Evolutionary conservation across 2,329 filamentous ascomycete species (phyloP).

Genomic region (Blastomyces parvus): DNA sequence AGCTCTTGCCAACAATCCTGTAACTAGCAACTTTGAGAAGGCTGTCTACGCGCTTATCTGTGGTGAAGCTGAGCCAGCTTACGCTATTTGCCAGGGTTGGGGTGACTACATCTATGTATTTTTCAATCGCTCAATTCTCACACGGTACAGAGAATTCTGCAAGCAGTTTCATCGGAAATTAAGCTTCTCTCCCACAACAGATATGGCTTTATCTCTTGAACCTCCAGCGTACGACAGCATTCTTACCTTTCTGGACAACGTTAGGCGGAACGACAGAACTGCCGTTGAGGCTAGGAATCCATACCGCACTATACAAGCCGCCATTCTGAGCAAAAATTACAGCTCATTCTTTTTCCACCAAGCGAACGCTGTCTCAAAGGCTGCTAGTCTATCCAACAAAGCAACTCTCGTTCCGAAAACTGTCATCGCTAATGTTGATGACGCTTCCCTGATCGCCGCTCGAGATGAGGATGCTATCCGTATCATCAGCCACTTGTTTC

Average conservation of each 20-base stretch:
- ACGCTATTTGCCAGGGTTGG: constrained; percentile 67
- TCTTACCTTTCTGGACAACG: constrained; percentile 30
- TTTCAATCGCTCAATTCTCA: constrained; percentile 75
- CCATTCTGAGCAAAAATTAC: constrained; percentile 35
- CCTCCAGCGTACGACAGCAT: constrained; percentile 40
- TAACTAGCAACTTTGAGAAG: constrained; percentile 66
- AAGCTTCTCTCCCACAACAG: constrained; percentile 46
- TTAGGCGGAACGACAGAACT: constrained; percentile 29
- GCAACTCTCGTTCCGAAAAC: constrained; percentile 31
- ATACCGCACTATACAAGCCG: constrained; percentile 37
- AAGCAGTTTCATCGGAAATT: constrained; percentile 36
- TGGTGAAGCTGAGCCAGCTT: constrained; percentile 69
- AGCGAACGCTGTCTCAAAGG: constrained; percentile 34
- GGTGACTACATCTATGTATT: constrained; percentile 80
- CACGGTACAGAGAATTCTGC: constrained; percentile 65
- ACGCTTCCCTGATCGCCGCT: constrained; percentile 35
- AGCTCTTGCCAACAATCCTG: constrained; percentile 50
- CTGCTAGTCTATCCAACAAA: constrained; percentile 22
- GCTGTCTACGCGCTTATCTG: constrained; percentile 87
- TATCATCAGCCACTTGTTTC: constrained; percentile 56
- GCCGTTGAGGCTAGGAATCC: constrained; percentile 35
- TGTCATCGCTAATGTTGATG: constrained; percentile 38
- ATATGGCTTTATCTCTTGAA: constrained; percentile 47
- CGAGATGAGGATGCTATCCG: constrained; percentile 53
- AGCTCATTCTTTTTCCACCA: constrained; percentile 33